phyloP scores from a whole-genome alignment of 257 asterid species.

The Solanum piurae region DNA sequence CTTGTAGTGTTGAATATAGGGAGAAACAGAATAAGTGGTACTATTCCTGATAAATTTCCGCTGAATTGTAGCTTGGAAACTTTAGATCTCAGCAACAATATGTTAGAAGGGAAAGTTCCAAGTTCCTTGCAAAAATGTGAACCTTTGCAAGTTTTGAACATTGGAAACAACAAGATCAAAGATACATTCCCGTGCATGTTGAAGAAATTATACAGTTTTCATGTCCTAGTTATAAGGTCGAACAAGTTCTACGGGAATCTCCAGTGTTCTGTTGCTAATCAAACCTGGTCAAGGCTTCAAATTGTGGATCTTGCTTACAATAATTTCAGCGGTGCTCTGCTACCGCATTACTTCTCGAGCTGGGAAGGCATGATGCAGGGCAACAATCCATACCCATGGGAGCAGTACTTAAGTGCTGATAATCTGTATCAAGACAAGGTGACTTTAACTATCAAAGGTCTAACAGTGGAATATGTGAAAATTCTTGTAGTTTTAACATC shows the following conservation, averaged over 20 bases:
- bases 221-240: neutral
- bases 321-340: no score
- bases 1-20: no score
- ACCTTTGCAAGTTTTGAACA: neutral
- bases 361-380: no score
- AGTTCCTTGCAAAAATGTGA: neutral
- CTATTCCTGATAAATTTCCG: neutral
- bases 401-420: no score
- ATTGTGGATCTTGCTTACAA: no score
- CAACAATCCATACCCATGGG: no score
- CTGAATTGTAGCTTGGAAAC: neutral
- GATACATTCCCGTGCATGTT: neutral
- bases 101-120: neutral
- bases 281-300: neutral
- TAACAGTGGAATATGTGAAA: no score
- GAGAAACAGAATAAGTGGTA: neutral
- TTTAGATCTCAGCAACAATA: neutral
- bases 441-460: no score
- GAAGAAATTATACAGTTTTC: neutral
- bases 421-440: no score
- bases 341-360: no score
- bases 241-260: neutral
- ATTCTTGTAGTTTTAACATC: no score
- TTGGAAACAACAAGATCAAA: constrained; percentile 1
- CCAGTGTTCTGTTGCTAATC: neutral